These are phyloP conservation scores for Fistulinella prunicolor DNA, from an alignment of 768 basidiomycete species.

Conservation along the genomic window DNA sequence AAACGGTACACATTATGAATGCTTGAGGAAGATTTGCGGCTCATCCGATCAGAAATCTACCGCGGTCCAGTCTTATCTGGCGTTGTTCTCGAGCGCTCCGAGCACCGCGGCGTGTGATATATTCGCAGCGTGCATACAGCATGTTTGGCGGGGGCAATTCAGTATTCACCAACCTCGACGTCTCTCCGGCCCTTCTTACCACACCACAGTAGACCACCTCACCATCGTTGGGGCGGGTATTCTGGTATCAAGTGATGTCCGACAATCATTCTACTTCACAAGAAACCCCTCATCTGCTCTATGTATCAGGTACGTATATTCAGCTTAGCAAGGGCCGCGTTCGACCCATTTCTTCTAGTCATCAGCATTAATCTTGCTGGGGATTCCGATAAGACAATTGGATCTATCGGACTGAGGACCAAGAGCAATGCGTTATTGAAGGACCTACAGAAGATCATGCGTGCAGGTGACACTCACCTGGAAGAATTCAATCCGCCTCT, in stretches of 20 bases:
- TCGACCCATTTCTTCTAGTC: not conserved
- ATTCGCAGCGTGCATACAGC: not conserved
- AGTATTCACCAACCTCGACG: no score
- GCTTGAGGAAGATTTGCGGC: no score
- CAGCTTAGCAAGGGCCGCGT: not conserved
- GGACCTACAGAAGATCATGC: not conserved
- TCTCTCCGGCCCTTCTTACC: no score
- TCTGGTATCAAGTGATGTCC: no score
- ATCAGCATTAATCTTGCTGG: slow-evolving; percentile 4
- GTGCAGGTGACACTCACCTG: not conserved
- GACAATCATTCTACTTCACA: not conserved
- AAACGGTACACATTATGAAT: no score
- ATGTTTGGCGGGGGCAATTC: no score
- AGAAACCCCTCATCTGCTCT: not conserved
- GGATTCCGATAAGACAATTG: slow-evolving; percentile 5
- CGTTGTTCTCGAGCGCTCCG: not conserved
- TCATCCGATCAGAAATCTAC: no score
- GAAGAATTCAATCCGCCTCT: slow-evolving; percentile 5
- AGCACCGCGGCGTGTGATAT: no score
- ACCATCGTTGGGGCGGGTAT: no score
- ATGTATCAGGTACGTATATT: slow-evolving; percentile 4
- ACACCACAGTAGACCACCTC: no score
- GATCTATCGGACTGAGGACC: slow-evolving; percentile 2
- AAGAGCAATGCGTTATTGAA: not conserved
- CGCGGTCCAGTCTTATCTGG: no score